Percentiles rank a stretch among this genome's conserved stretches.
These are phyloP conservation scores for Clarkia xantiana DNA, from an alignment of 345 rosid genomes.

Conservation along the genomic window DNA sequence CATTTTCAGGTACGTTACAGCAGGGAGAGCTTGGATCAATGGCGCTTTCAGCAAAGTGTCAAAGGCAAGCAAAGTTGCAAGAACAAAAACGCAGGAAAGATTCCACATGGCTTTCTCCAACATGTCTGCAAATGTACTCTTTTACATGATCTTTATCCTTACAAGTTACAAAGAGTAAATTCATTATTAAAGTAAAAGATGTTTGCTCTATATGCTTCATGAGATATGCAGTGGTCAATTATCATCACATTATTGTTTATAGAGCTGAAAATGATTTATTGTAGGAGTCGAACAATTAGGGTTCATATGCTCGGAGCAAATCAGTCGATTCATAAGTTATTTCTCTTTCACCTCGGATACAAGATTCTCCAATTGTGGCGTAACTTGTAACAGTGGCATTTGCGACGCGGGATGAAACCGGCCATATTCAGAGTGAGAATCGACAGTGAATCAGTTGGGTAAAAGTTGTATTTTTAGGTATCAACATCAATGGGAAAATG, in stretches of 20 bases:
- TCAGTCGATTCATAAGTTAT: background rate
- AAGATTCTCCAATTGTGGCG: constrained; percentile 82
- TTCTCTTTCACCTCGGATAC: constrained; percentile 9
- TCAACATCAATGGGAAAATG: background rate
- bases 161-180: no score
- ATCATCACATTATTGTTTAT: no score
- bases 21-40: constrained; percentile 84
- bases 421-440: background rate
- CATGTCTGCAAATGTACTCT: constrained; percentile 67
- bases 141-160: constrained; percentile 1
- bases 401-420: background rate
- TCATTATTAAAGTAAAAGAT: no score
- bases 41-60: constrained; percentile 86
- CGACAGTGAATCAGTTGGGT: no score
- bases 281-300: no score
- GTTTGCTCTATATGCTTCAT: no score
- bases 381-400: constrained; percentile 12
- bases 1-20: constrained; percentile 51
- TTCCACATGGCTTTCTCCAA: constrained; percentile 67
- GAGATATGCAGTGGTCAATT: no score
- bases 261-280: no score
- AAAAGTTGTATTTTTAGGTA: no score
- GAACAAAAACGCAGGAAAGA: constrained; percentile 82
- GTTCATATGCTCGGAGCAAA: background rate
- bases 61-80: constrained; percentile 76